These are phyloP conservation scores for Capsicum baccatum DNA, from an alignment of 257 asterid genomes.

Conservation along the genomic window DNA sequence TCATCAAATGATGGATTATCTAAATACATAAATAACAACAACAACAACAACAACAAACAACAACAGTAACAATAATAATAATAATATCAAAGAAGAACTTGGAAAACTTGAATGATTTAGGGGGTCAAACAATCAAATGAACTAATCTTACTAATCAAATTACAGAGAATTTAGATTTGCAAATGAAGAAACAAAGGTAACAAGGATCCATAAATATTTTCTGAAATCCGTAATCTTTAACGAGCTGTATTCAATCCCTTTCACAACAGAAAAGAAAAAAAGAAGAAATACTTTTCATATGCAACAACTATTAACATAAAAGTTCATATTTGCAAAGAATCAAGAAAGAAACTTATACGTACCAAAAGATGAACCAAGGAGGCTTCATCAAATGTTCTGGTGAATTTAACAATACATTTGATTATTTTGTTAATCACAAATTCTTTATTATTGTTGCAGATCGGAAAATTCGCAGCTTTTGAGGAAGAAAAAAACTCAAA, in stretches of 20 bases:
- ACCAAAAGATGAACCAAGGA: conserved; percentile 54
- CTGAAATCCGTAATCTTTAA: neutral
- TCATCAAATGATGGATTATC: neutral
- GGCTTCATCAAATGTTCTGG: conserved; percentile 51
- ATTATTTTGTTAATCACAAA: neutral
- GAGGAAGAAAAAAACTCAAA: neutral
- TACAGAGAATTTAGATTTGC: conserved; percentile 5
- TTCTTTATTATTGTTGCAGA: conserved; percentile 30
- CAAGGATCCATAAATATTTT: neutral
- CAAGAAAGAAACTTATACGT: conserved; percentile 10
- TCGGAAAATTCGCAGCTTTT: conserved; percentile 32
- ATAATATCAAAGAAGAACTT: neutral
- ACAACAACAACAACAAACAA: no score
- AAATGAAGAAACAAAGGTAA: conserved; percentile 27
- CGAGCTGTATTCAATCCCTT: conserved; percentile 10
- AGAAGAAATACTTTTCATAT: neutral
- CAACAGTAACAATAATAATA: no score
- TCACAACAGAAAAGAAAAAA: neutral
- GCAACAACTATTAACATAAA: neutral
- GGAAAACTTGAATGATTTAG: neutral
- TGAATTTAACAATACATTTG: neutral
- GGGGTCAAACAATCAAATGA: neutral
- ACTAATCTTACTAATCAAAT: neutral
- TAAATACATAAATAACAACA: neutral
- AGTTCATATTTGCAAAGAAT: neutral